These are phyloP conservation scores for Malassezia furfur DNA, from an alignment of 1,284 basidiomycete genomes.

Conservation along the genomic window DNA sequence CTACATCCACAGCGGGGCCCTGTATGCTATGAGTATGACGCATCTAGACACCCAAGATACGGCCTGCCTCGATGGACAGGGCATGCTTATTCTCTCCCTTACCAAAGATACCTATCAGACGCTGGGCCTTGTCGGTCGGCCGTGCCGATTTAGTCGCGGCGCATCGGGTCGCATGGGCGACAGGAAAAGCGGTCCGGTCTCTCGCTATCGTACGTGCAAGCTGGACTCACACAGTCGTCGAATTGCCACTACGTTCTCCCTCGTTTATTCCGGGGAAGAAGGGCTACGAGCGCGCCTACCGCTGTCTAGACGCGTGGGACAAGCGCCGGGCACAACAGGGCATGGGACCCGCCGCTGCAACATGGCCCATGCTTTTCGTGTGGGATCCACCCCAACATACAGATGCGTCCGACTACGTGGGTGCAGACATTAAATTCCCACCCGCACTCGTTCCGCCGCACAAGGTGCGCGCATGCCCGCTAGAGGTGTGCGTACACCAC, in stretches of 20 bases:
- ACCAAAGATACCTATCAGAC: slow-evolving; percentile 44
- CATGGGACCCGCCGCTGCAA: slow-evolving; percentile 6
- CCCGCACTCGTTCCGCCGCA: not conserved
- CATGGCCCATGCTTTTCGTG: slow-evolving; percentile 7
- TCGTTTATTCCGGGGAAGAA: slow-evolving; percentile 40
- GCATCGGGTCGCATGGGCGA: slow-evolving; percentile 41
- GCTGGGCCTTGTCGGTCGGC: slow-evolving; percentile 37
- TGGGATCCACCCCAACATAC: not conserved
- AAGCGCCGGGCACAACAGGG: not conserved
- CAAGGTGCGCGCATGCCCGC: not conserved
- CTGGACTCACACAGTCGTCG: slow-evolving; percentile 18
- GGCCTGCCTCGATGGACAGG: slow-evolving; percentile 36
- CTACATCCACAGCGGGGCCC: slow-evolving; percentile 24
- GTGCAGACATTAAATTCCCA: not conserved
- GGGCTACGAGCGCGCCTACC: slow-evolving; percentile 33
- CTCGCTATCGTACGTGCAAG: slow-evolving; percentile 21
- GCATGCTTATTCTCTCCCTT: slow-evolving; percentile 36
- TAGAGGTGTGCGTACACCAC: not conserved
- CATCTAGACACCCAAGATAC: slow-evolving; percentile 27
- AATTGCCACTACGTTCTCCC: slow-evolving; percentile 29
- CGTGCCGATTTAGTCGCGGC: slow-evolving; percentile 28
- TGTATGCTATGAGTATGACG: slow-evolving; percentile 24
- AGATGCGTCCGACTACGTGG: not conserved
- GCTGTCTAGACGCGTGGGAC: slow-evolving; percentile 32
- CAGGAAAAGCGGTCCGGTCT: slow-evolving; percentile 28